Conservation (phyloP, 2,329 filamentous ascomycete species). For the Ophiostoma sp. region DNA sequence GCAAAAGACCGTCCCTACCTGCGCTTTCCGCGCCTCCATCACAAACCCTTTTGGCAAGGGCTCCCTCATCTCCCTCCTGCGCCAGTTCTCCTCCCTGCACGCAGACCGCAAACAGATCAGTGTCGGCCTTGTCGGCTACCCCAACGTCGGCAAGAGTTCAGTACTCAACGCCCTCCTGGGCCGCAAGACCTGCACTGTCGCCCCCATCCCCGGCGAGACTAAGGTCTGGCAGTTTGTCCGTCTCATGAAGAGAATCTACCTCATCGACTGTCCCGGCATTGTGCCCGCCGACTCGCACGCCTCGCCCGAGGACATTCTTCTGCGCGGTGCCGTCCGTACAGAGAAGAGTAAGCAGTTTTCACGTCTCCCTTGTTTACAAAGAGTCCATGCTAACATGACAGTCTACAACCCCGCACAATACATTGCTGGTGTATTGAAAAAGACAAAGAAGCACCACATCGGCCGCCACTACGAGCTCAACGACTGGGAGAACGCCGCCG, state of each 20-base stretch:
- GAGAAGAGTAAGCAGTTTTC: constrained; percentile 57
- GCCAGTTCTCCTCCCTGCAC: constrained; percentile 78
- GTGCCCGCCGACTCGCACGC: constrained; percentile 84
- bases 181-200: constrained; percentile 90
- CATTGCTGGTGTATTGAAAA: constrained; percentile 72
- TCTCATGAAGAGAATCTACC: constrained; percentile 69
- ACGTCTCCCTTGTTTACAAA: background rate
- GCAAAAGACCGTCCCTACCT: constrained; percentile 85
- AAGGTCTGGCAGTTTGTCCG: constrained; percentile 57
- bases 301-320: constrained; percentile 77
- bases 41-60: constrained; percentile 97
- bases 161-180: constrained; percentile 92
- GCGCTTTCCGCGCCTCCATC: constrained; percentile 90
- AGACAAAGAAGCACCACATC: constrained; percentile 80
- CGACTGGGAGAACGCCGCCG: constrained; percentile 68
- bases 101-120: constrained; percentile 67
- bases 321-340: constrained; percentile 86
- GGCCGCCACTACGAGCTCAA: constrained; percentile 89
- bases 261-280: constrained; percentile 96
- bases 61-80: constrained; percentile 81
- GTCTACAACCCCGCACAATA: constrained; percentile 94
- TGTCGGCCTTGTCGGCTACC: constrained; percentile 73
- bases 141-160: constrained; percentile 92
- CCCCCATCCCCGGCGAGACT: constrained; percentile 87
- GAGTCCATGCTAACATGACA: constrained; percentile 34